A percentile compares a stretch with the other conserved stretches of the same genome.
phyloP scores from a whole-genome alignment of 495 filamentous ascomycete genomes.

The Neurospora terricola region DNA sequence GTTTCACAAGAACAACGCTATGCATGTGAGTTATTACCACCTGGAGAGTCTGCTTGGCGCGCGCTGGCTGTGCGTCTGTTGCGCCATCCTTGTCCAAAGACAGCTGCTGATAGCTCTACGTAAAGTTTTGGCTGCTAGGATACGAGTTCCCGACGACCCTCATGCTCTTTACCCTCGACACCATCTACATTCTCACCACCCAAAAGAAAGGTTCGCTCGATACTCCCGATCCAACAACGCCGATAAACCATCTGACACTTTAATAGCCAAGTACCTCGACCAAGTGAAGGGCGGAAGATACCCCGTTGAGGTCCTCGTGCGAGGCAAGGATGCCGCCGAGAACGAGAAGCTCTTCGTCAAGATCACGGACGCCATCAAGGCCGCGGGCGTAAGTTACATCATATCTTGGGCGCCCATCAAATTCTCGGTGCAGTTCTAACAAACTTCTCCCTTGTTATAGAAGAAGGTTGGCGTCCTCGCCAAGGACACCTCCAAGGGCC shows the following conservation, averaged over 20 bases:
- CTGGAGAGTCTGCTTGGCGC: background rate
- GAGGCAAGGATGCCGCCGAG: conserved; percentile 78
- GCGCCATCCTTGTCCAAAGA: background rate
- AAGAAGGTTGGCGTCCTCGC: conserved; percentile 80
- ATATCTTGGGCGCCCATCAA: background rate
- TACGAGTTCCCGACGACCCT: conserved; percentile 98
- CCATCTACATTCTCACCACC: conserved; percentile 84
- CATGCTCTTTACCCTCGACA: conserved; percentile 80
- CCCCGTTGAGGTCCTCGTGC: conserved; percentile 77
- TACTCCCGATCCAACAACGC: background rate
- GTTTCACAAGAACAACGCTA: conserved; percentile 89
- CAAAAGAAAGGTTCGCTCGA: conserved; percentile 75
- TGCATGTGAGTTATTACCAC: conserved; percentile 61
- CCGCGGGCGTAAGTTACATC: conserved; percentile 60
- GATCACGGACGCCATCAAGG: conserved; percentile 75
- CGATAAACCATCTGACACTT: conserved; percentile 12
- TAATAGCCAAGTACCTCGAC: conserved; percentile 80
- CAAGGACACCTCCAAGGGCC: conserved; percentile 75
- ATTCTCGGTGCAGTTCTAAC: conserved; percentile 2
- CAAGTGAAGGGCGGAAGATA: conserved; percentile 85
- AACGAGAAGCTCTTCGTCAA: conserved; percentile 81
- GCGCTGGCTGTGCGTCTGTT: background rate
- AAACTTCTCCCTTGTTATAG: conserved; percentile 27
- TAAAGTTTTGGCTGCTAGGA: conserved; percentile 92
- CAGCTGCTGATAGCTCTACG: conserved; percentile 12